Evolutionary conservation across 2,329 filamentous ascomycete genomes (phyloP).

Genomic region (Calonectria hawksworthii): DNA sequence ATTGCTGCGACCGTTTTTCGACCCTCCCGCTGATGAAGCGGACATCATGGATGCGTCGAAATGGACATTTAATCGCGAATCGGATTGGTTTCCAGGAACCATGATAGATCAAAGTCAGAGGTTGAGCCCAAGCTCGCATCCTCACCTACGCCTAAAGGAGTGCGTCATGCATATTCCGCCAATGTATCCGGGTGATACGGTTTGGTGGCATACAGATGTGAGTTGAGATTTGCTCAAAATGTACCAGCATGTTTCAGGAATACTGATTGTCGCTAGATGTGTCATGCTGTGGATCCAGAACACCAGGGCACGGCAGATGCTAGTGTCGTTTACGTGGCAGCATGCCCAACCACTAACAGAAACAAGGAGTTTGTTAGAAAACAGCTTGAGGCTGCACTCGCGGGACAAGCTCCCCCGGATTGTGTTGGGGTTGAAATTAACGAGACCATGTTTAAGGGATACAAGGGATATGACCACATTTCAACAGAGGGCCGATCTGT

Average conservation of each 20-base stretch:
- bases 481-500: constrained; percentile 22
- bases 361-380: constrained; percentile 40
- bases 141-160: constrained; percentile 21
- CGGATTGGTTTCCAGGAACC: constrained; percentile 24
- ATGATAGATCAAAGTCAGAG: constrained; percentile 28
- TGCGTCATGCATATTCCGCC: constrained; percentile 23
- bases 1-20: constrained; percentile 23
- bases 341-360: constrained; percentile 49
- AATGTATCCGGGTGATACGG: constrained; percentile 25
- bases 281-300: constrained; percentile 55
- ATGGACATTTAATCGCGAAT: constrained; percentile 30
- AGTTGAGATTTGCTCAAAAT: background rate
- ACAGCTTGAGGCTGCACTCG: constrained; percentile 29
- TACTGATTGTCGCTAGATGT: constrained; percentile 43
- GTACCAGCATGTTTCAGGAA: background rate
- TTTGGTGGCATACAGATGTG: constrained; percentile 34
- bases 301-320: constrained; percentile 50
- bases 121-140: constrained; percentile 25
- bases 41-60: constrained; percentile 48
- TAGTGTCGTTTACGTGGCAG: constrained; percentile 53
- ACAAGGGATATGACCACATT: constrained; percentile 8
- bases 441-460: constrained; percentile 24
- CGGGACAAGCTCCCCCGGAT: constrained; percentile 24
- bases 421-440: constrained; percentile 5
- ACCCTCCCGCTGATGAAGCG: background rate